Conservation (phyloP, 305 asterid species). For the Fraxinus xanthoxyloides region DNA sequence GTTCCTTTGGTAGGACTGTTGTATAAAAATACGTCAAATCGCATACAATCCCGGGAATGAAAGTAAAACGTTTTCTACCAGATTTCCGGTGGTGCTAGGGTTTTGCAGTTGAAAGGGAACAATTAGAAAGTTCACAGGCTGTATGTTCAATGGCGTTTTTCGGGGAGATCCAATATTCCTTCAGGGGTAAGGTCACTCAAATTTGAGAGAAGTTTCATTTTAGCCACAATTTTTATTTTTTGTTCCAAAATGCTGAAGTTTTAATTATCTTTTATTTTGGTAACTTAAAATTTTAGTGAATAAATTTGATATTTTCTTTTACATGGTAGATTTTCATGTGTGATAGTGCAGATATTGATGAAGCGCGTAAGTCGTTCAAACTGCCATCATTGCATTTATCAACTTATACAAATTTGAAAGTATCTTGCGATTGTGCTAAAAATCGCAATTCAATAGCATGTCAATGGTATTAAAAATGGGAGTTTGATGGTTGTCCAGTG, state of each 20-base stretch:
- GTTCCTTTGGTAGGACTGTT: not conserved
- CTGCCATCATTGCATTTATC: not conserved
- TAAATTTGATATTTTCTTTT: not conserved
- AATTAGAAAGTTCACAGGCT: not conserved
- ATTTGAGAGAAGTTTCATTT: not conserved
- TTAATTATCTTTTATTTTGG: not conserved
- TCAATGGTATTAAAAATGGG: not conserved
- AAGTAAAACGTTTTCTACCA: not conserved
- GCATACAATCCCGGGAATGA: not conserved
- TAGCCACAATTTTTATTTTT: not conserved
- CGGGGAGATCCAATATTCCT: not conserved
- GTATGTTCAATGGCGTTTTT: not conserved
- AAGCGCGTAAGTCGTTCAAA: not conserved
- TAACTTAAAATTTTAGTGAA: not conserved
- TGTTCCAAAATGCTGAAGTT: not conserved
- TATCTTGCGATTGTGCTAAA: not conserved
- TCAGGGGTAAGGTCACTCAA: not conserved
- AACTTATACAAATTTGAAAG: not conserved
- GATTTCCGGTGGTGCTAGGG: not conserved
- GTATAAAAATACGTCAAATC: not conserved
- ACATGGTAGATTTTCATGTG: not conserved
- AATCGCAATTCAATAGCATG: not conserved
- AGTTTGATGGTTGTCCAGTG: not conserved
- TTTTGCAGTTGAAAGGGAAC: not conserved
- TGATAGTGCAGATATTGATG: not conserved